These are phyloP conservation scores for Linderina pennispora DNA, from an alignment of 192 early-diverging fungal genomes.

Conservation along the genomic window DNA sequence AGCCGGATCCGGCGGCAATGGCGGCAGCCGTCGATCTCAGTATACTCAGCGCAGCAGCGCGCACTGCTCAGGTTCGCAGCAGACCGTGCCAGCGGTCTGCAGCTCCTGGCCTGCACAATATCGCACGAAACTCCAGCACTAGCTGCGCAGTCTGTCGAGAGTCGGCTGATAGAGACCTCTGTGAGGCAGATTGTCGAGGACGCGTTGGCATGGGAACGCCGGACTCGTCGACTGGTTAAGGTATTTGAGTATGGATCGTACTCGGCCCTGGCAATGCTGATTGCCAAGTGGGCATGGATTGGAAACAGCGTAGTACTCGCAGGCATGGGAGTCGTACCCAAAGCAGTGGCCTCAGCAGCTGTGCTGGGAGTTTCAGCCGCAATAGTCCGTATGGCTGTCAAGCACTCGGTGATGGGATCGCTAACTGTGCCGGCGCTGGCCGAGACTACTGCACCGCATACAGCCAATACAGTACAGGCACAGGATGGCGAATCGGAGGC, in stretches of 20 bases:
- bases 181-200: conserved; percentile 9
- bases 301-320: conserved; percentile 5
- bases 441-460: background rate
- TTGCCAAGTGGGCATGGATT: conserved; percentile 12
- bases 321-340: background rate
- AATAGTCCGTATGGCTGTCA: conserved; percentile 9
- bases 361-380: background rate
- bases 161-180: conserved; percentile 1
- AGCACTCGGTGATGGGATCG: conserved; percentile 23
- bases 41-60: conserved; percentile 18
- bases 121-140: conserved; percentile 1
- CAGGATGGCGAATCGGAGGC: conserved; percentile 3
- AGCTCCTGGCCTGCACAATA: too few relatives aligned
- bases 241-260: conserved; percentile 14
- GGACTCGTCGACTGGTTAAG: conserved; percentile 9
- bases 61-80: conserved; percentile 16
- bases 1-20: conserved; percentile 6
- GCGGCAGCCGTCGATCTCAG: conserved; percentile 8
- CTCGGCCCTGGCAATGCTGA: conserved; percentile 4
- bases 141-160: background rate
- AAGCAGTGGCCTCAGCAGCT: background rate
- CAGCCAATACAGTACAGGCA: background rate
- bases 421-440: conserved; percentile 10
- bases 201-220: conserved; percentile 11
- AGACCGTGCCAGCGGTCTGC: conserved; percentile 2